Percentiles rank a stretch among this genome's conserved stretches.
These are phyloP conservation scores for Penicillium lividum DNA, from an alignment of 495 filamentous ascomycete species.

Conservation along the genomic window DNA sequence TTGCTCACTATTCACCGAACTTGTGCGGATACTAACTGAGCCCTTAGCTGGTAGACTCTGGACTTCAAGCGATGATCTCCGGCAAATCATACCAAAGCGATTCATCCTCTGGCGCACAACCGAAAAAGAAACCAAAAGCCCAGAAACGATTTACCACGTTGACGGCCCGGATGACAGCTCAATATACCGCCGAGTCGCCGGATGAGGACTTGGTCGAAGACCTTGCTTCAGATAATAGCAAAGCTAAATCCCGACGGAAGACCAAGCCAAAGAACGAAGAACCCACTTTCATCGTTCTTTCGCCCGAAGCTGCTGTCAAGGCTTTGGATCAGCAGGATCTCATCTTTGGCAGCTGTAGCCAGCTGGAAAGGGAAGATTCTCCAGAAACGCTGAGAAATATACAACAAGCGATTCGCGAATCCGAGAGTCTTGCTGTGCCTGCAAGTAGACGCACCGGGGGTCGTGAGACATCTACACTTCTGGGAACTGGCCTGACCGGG, in stretches of 20 bases:
- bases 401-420: slow-evolving; percentile 68
- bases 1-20: background rate
- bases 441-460: background rate
- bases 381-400: slow-evolving; percentile 66
- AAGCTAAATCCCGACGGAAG: slow-evolving; percentile 25
- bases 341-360: slow-evolving; percentile 90
- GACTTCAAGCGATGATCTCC: slow-evolving; percentile 19
- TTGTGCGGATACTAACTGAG: background rate
- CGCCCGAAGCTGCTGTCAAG: slow-evolving; percentile 69
- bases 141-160: slow-evolving; percentile 80
- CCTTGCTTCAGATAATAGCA: slow-evolving; percentile 26
- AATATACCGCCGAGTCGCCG: slow-evolving; percentile 49
- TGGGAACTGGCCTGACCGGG: slow-evolving; percentile 29
- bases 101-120: slow-evolving; percentile 11
- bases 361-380: slow-evolving; percentile 76
- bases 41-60: slow-evolving; percentile 32
- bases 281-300: slow-evolving; percentile 57
- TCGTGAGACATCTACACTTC: background rate
- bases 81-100: slow-evolving; percentile 2
- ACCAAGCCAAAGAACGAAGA: slow-evolving; percentile 36
- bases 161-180: slow-evolving; percentile 78
- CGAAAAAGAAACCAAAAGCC: slow-evolving; percentile 51
- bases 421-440: slow-evolving; percentile 35
- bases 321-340: slow-evolving; percentile 75
- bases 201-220: slow-evolving; percentile 12